Evolutionary conservation across 148 eudicot genomes (phyloP).

Genomic region (Rheum nobile): DNA sequence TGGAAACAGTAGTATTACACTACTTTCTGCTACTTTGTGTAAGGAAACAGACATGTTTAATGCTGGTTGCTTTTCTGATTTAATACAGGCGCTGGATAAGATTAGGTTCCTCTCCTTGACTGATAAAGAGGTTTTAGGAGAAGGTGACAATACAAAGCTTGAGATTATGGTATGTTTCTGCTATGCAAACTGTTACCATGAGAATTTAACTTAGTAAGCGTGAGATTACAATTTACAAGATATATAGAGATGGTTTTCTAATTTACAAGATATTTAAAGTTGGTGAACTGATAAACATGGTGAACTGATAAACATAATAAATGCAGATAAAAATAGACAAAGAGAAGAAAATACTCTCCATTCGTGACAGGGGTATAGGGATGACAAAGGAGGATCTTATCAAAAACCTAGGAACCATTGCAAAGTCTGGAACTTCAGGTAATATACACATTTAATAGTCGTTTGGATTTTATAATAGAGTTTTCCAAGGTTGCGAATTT

Average conservation of each 20-base stretch:
- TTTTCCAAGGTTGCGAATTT: background rate
- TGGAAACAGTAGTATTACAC: background rate
- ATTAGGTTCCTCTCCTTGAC: conserved; percentile 88
- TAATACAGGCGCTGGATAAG: conserved; percentile 83
- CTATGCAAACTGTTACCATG: background rate
- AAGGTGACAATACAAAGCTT: conserved; percentile 78
- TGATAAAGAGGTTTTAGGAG: conserved; percentile 86
- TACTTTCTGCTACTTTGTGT: background rate
- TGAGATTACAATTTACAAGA: background rate
- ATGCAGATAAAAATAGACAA: conserved; percentile 87
- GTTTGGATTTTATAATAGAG: background rate
- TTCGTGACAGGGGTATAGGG: conserved; percentile 94
- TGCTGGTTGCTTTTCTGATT: conserved; percentile 4
- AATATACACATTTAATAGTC: background rate
- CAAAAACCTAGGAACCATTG: conserved; percentile 95
- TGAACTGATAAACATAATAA: background rate
- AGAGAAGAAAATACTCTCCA: conserved; percentile 78
- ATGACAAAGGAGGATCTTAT: conserved; percentile 98
- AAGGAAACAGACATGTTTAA: background rate
- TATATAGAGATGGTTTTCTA: background rate
- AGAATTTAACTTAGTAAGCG: background rate
- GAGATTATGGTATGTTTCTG: conserved; percentile 64
- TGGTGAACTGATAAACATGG: background rate
- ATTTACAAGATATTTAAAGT: too few relatives aligned
- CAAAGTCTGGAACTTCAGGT: conserved; percentile 99